Evolutionary conservation across 176 grass and related monocot genomes (phyloP), one percentile per base, ranked within the genome.

Genomic region (Lolium perenne): DNA sequence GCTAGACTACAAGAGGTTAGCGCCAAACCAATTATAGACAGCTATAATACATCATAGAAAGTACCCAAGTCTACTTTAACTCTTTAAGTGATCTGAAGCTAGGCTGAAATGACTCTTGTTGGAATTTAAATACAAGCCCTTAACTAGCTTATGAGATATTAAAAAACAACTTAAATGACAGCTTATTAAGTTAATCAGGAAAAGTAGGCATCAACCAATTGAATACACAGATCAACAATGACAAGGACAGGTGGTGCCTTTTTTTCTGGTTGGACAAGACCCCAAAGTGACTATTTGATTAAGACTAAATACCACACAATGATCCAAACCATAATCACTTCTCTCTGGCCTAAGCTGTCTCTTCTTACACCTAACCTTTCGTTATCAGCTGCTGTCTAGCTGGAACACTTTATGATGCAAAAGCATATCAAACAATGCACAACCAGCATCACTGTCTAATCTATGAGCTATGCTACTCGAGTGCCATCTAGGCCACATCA

Each of bases 191-290:
- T 62, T n/a, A 81, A 50, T 4, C 18, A 38, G 17, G 48, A 80
- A 32, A 80, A 32, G 15, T 6, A 80, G 5, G 48, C n/a, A 80
- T 11, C 69, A 58, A 21, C 49, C 38, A 69, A 76, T 15, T 16
- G 69, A 81, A 81, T 81, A 61, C 18, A 76, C 62, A n/a, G 62
- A 67, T 29, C 45, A 81, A 41, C 70, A 69, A 59, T 69, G 83
- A 77, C 61, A 77, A 29, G 10, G 83, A 85, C 12, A 51, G 71
- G 83, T 60, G 69, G 77, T 81, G 49, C 15, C 49, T 35, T 3
- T 68, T 89, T 17, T 45, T 64, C 53, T 69, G 23, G 26, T 59
- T 74, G 74, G 56, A 57, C 29, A 8, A 41, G 49, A 80, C 49
- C 59, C 18, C 12, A 69, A 41, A 15, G 22, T 25, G 5, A 38